Conservation (phyloP, 192 early-diverging fungal species). For the Coemansia sp. region DNA sequence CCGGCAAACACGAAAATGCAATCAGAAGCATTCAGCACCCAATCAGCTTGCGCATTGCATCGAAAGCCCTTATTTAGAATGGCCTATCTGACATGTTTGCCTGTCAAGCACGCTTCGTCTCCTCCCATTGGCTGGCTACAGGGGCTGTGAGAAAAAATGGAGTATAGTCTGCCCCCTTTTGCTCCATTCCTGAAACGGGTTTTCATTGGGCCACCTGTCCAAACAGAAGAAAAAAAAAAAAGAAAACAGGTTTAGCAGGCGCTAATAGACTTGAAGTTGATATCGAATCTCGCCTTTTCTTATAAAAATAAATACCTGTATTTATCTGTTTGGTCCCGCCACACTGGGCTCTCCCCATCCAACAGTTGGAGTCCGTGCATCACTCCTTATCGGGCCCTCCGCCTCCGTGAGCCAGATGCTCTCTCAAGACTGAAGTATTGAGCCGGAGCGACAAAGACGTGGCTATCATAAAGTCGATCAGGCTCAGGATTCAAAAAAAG, state of each 20-base stretch:
- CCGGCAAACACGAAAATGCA: background rate
- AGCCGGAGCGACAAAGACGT: background rate
- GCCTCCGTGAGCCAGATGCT: background rate
- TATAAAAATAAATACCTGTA: background rate
- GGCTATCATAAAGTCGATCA: constrained; percentile 6
- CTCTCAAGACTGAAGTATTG: background rate
- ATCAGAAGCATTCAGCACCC: background rate
- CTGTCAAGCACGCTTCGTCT: background rate
- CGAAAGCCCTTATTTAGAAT: background rate
- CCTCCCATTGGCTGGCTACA: background rate
- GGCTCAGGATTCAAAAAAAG: background rate
- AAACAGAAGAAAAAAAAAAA: background rate
- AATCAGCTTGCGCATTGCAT: background rate
- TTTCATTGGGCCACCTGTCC: background rate
- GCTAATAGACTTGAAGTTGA: background rate
- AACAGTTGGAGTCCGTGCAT: background rate
- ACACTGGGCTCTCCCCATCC: background rate
- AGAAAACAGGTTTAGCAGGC: background rate
- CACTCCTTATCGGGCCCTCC: background rate
- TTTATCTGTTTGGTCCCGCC: background rate
- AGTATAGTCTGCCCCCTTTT: background rate
- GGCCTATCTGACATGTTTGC: background rate
- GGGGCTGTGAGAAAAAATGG: constrained; percentile 2
- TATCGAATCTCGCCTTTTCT: background rate
- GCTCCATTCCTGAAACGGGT: background rate